phyloP scores from a whole-genome alignment of 768 basidiomycete genomes.

The Zangia roseola region DNA sequence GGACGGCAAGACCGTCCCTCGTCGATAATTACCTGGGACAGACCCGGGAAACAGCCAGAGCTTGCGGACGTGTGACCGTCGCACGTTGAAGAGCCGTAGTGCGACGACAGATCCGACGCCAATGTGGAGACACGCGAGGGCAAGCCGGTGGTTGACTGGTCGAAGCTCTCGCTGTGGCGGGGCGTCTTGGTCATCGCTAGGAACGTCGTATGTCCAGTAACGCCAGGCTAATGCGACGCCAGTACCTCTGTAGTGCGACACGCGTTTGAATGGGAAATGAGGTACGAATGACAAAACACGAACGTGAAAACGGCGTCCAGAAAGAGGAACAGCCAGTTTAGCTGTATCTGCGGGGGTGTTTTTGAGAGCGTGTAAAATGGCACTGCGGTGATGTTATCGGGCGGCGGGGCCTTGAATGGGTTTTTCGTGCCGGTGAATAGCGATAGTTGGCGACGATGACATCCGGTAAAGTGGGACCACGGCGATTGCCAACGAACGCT shows the following conservation, averaged over 20 bases:
- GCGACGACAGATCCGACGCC: slow-evolving; percentile 30
- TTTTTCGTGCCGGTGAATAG: slow-evolving; percentile 1
- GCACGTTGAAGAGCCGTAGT: slow-evolving; percentile 23
- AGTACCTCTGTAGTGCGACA: slow-evolving; percentile 16
- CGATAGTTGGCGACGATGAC: slow-evolving; percentile 15
- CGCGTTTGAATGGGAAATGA: background rate
- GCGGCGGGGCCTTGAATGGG: slow-evolving; percentile 11
- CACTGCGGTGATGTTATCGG: slow-evolving; percentile 15
- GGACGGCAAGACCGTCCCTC: slow-evolving; percentile 13
- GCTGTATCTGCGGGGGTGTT: slow-evolving; percentile 18
- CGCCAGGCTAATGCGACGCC: slow-evolving; percentile 29
- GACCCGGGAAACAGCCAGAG: slow-evolving; percentile 31
- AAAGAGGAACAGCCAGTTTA: slow-evolving; percentile 29
- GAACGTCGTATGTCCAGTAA: slow-evolving; percentile 25
- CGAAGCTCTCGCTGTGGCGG: slow-evolving; percentile 24
- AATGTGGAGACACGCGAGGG: slow-evolving; percentile 27
- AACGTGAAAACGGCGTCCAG: slow-evolving; percentile 32
- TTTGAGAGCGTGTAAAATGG: slow-evolving; percentile 27
- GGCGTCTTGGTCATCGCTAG: slow-evolving; percentile 12
- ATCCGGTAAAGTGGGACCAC: background rate
- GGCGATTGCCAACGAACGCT: background rate
- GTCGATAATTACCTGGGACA: slow-evolving; percentile 24
- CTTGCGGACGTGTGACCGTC: slow-evolving; percentile 30
- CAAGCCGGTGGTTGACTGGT: slow-evolving; percentile 30
- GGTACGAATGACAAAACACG: slow-evolving; percentile 4